Percentiles rank a stretch among this genome's conserved stretches.
Conservation (phyloP, 2,329 filamentous ascomycete genomes). For the Fusarium euwallaceae region DNA sequence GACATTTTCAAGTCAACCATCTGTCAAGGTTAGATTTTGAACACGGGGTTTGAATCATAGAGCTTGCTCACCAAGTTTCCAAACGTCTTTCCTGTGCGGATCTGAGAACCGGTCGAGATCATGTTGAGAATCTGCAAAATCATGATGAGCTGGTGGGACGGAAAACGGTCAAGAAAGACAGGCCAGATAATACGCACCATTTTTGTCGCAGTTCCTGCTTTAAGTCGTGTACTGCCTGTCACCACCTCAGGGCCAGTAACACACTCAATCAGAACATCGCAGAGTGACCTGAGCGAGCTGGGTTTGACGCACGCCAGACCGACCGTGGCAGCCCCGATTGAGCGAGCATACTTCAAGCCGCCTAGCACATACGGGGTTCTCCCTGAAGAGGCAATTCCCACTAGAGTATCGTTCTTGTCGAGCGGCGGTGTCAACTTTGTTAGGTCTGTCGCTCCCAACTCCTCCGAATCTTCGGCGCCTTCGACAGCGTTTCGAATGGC, state of each 20-base stretch:
- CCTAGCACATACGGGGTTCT: slow-evolving; percentile 35
- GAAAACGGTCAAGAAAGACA: neutral
- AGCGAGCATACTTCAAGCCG: slow-evolving; percentile 11
- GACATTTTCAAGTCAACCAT: slow-evolving; percentile 1
- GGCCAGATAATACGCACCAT: neutral
- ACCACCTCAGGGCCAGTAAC: slow-evolving; percentile 15
- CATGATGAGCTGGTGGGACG: neutral
- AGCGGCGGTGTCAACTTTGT: slow-evolving; percentile 11
- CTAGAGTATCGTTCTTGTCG: slow-evolving; percentile 18
- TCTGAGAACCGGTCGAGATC: neutral
- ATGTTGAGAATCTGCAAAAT: neutral
- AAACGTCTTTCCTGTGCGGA: neutral
- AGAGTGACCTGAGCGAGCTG: neutral
- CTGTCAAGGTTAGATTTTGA: neutral
- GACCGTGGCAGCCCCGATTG: slow-evolving; percentile 10
- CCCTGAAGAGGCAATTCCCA: slow-evolving; percentile 36
- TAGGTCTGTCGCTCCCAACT: slow-evolving; percentile 17
- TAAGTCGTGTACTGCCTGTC: slow-evolving; percentile 8
- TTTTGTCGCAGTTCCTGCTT: slow-evolving; percentile 18
- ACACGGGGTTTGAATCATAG: neutral
- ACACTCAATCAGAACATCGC: slow-evolving; percentile 14
- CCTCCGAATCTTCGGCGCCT: slow-evolving; percentile 32
- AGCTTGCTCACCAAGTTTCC: neutral
- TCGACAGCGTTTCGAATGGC: slow-evolving; percentile 35
- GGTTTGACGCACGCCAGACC: slow-evolving; percentile 11